These are phyloP conservation scores for Davidsoniella australis DNA, from an alignment of 2,329 filamentous ascomycete species.

Conservation along the genomic window DNA sequence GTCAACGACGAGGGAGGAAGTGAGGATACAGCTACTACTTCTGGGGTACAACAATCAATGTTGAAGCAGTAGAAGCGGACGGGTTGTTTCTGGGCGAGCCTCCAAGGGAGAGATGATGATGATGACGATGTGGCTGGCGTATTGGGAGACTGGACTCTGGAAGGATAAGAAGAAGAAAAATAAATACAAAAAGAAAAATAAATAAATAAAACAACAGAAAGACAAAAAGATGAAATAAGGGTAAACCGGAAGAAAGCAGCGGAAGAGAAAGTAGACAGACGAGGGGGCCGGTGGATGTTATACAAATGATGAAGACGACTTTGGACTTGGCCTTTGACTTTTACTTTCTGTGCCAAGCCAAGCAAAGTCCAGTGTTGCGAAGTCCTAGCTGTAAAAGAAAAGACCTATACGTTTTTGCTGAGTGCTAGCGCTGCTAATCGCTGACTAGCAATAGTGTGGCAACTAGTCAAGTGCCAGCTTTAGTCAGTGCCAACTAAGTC, in stretches of 20 bases:
- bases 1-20: too few species aligned
- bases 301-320: constrained; percentile 1
- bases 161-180: not conserved
- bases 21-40: too few species aligned
- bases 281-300: constrained; percentile 3
- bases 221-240: constrained; percentile 4
- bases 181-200: not conserved
- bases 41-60: too few species aligned
- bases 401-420: too few species aligned
- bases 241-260: constrained; percentile 1
- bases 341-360: too few species aligned
- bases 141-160: not conserved
- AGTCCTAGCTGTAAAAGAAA: too few species aligned
- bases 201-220: not conserved
- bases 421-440: too few species aligned
- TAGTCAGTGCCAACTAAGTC: too few species aligned
- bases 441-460: too few species aligned
- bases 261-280: constrained; percentile 8
- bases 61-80: not conserved
- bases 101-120: not conserved
- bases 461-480: too few species aligned
- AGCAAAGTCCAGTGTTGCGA: too few species aligned
- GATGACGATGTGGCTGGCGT: not conserved
- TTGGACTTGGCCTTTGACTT: too few species aligned
- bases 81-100: not conserved